Evolutionary conservation across 2,329 filamentous ascomycete species (phyloP).

Genomic region (Fusarium duplospermum): DNA sequence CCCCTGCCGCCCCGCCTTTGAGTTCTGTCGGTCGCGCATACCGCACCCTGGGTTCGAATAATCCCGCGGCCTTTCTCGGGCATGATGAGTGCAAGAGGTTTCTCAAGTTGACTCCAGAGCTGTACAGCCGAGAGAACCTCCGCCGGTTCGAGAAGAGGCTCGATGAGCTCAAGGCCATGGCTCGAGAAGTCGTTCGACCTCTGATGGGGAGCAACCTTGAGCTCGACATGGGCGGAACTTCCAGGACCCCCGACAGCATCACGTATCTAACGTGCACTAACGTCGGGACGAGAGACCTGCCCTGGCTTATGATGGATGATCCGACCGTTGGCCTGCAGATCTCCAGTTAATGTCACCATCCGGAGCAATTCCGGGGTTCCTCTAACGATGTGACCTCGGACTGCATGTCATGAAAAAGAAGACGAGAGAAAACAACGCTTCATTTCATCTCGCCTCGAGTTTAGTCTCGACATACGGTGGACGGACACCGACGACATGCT

Average conservation of each 20-base stretch:
- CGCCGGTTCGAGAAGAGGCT: slow-evolving; percentile 86
- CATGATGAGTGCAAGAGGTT: slow-evolving; percentile 94
- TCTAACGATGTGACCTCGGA: not conserved
- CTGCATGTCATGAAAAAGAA: slow-evolving; percentile 1
- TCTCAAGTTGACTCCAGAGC: slow-evolving; percentile 82
- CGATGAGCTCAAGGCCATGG: slow-evolving; percentile 88
- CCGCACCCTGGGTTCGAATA: slow-evolving; percentile 76
- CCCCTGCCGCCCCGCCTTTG: slow-evolving; percentile 58
- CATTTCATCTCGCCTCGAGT: not conserved
- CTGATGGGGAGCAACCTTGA: slow-evolving; percentile 89
- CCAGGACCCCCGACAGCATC: slow-evolving; percentile 56
- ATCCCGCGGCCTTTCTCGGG: slow-evolving; percentile 72
- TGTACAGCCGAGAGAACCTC: slow-evolving; percentile 89
- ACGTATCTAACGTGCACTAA: slow-evolving; percentile 64
- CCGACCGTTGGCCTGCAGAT: slow-evolving; percentile 24
- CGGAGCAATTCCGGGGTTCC: not conserved
- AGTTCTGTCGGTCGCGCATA: slow-evolving; percentile 79
- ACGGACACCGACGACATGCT: slow-evolving; percentile 4
- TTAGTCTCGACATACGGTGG: too few species aligned
- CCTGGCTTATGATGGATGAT: slow-evolving; percentile 58
- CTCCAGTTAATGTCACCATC: slow-evolving; percentile 14
- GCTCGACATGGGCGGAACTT: slow-evolving; percentile 71
- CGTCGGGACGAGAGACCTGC: slow-evolving; percentile 61
- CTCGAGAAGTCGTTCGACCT: slow-evolving; percentile 83
- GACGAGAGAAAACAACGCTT: slow-evolving; percentile 1